Conservation (phyloP, 495 filamentous ascomycete species). For the Durotheca rogersii region DNA sequence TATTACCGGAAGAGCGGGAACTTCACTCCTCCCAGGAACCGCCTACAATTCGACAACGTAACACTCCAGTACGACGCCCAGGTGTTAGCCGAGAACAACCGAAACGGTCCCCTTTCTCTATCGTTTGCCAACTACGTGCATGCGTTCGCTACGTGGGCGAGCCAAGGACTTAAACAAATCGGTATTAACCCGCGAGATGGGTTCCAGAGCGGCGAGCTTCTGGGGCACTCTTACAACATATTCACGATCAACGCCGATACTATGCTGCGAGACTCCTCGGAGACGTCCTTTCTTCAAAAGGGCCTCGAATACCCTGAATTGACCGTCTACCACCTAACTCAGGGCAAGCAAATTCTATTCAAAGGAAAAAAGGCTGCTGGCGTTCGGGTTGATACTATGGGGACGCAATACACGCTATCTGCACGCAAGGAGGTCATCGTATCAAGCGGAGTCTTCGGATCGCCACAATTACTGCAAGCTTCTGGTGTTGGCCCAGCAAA, state of each 20-base stretch:
- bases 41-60: slow-evolving; percentile 41
- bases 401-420: slow-evolving; percentile 3
- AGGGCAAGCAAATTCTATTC: slow-evolving; percentile 15
- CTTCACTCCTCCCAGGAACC: slow-evolving; percentile 53
- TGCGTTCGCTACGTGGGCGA: slow-evolving; percentile 44
- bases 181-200: slow-evolving; percentile 38
- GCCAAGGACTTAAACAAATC: slow-evolving; percentile 36
- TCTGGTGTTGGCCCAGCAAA: slow-evolving; percentile 55
- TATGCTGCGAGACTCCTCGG: background rate
- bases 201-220: too few species aligned
- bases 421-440: slow-evolving; percentile 50
- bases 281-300: background rate
- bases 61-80: slow-evolving; percentile 45
- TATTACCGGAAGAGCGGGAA: slow-evolving; percentile 55
- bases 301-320: slow-evolving; percentile 1
- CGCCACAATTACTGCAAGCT: slow-evolving; percentile 53
- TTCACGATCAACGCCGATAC: slow-evolving; percentile 6
- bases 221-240: slow-evolving; percentile 40
- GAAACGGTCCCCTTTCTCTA: slow-evolving; percentile 54
- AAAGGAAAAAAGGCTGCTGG: slow-evolving; percentile 12
- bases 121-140: slow-evolving; percentile 52
- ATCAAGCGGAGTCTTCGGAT: slow-evolving; percentile 45
- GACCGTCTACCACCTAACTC: slow-evolving; percentile 6
- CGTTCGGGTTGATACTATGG: slow-evolving; percentile 1
- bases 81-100: slow-evolving; percentile 28